A percentile compares a stretch with the other conserved stretches of the same genome.
Evolutionary conservation across 2,329 filamentous ascomycete genomes (phyloP).

Genomic region (Dryadomyces quercivorus): DNA sequence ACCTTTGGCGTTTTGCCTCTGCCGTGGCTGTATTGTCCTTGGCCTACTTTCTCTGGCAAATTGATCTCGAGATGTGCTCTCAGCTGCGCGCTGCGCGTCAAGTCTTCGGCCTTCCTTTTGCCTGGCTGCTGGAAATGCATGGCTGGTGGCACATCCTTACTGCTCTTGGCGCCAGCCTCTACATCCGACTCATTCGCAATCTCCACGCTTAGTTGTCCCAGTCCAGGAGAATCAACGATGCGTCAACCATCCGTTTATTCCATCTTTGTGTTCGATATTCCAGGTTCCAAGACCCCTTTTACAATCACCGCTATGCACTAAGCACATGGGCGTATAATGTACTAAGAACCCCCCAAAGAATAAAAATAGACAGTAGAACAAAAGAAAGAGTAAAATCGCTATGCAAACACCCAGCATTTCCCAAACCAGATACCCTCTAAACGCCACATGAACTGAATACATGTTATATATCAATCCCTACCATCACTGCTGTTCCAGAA

Average conservation of each 20-base stretch:
- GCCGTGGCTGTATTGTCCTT: slow-evolving; percentile 24
- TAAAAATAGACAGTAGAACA: neutral
- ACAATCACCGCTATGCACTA: neutral
- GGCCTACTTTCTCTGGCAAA: slow-evolving; percentile 42
- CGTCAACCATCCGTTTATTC: neutral
- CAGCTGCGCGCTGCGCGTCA: slow-evolving; percentile 31
- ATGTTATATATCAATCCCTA: no score
- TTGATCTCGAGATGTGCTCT: slow-evolving; percentile 40
- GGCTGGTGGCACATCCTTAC: slow-evolving; percentile 55
- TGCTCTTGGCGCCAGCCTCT: slow-evolving; percentile 35
- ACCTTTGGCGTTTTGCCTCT: neutral
- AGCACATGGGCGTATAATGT: neutral
- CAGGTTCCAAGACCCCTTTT: no score
- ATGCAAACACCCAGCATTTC: neutral
- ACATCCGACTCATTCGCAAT: slow-evolving; percentile 24
- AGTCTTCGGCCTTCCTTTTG: slow-evolving; percentile 38
- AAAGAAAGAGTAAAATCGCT: neutral
- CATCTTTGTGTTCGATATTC: neutral
- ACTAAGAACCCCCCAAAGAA: no score
- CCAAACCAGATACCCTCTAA: neutral
- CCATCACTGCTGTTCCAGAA: neutral
- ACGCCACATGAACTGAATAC: neutral
- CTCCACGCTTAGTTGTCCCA: slow-evolving; percentile 6
- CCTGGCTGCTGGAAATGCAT: slow-evolving; percentile 44
- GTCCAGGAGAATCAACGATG: neutral